Conservation (phyloP, 768 basidiomycete species). For the Naganishia randhawae region DNA sequence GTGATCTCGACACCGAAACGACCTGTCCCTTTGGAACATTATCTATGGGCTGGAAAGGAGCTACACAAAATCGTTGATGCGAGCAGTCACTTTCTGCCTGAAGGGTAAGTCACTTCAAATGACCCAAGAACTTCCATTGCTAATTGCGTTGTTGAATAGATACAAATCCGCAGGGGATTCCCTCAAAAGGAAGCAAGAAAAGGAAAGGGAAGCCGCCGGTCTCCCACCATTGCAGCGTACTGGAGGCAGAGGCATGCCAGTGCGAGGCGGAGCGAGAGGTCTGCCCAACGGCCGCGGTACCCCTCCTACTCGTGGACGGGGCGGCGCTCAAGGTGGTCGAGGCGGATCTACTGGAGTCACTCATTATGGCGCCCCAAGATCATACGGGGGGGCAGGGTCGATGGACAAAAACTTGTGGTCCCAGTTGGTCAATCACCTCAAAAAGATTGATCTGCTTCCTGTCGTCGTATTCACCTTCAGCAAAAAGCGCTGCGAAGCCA, state of each 20-base stretch:
- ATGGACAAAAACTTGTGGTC: constrained; percentile 90
- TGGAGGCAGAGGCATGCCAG: constrained; percentile 65
- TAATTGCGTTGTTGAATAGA: constrained; percentile 52
- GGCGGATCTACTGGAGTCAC: constrained; percentile 54
- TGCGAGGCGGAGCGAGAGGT: constrained; percentile 53
- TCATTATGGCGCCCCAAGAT: constrained; percentile 28
- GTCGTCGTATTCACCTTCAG: constrained; percentile 96
- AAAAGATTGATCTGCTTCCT: constrained; percentile 80
- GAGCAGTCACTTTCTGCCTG: constrained; percentile 64
- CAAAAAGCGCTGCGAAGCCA: constrained; percentile 95
- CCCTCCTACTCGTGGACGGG: constrained; percentile 2
- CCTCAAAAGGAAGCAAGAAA: constrained; percentile 88
- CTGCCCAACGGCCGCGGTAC: constrained; percentile 35
- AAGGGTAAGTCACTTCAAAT: constrained; percentile 58
- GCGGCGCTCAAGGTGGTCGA: constrained; percentile 36
- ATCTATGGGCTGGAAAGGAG: constrained; percentile 88
- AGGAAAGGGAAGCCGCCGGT: constrained; percentile 93
- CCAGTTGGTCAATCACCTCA: constrained; percentile 75
- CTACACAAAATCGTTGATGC: constrained; percentile 88
- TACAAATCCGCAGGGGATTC: constrained; percentile 89
- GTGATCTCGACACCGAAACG: constrained; percentile 95
- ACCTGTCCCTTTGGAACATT: constrained; percentile 95
- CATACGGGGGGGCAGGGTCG: constrained; percentile 34
- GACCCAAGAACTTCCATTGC: constrained; percentile 7
- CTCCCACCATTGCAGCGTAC: constrained; percentile 76